Base-by-base conservation (phyloP, 2,329 filamentous ascomycete species). In the Venturia nashicola region DNA sequence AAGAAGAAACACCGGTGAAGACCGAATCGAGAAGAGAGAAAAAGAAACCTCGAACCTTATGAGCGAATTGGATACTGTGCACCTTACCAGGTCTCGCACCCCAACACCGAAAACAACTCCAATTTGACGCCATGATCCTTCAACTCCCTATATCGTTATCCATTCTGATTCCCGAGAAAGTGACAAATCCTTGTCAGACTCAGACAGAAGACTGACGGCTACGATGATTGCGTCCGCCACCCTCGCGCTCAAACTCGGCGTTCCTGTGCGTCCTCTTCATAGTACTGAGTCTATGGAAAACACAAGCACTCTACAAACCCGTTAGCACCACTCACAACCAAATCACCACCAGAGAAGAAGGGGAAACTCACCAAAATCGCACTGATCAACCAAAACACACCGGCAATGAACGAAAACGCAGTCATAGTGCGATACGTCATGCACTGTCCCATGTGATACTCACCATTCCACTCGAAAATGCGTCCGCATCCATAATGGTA, bases 351-450 rank as follows among this genome's bases (percentile, higher is more conserved):
- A 7, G 36, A 11, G 36, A 39, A 39, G 36, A 39, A 51, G 20
- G 9, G 32, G 20, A 20, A 34, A 60, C 61, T 34, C 34, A 62
- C 61, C 23, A 62, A 36, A 9, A 62, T 18, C 7, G 61, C 61
- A 14, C 61, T 62, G 1, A 78, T 82, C 48, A 91, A 80, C 88
- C 88, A 91, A 70, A 86, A 78, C 68, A 89, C 80, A 64, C 86
- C 86, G 2, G 85, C 86, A 63, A 91, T 74, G 76, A 91, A 91
- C 60, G 80, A 77, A 70, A 91, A 91, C 5, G 87, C 87, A 68
- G 89, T 82, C 66, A 83, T 79, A 48, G 89, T 83, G 76, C 88
- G 90, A 82, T 84, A 89, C 69, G 84, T 82, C 65, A 83, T 80
- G 74, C 89, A 93, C n/a, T 73, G 72, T 57, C 80, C 75, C 67